Evolutionary conservation across 164 flowering plant genomes (phyloP), one percentile per base, ranked within the genome.

Genomic region (Liquidambar formosana): DNA sequence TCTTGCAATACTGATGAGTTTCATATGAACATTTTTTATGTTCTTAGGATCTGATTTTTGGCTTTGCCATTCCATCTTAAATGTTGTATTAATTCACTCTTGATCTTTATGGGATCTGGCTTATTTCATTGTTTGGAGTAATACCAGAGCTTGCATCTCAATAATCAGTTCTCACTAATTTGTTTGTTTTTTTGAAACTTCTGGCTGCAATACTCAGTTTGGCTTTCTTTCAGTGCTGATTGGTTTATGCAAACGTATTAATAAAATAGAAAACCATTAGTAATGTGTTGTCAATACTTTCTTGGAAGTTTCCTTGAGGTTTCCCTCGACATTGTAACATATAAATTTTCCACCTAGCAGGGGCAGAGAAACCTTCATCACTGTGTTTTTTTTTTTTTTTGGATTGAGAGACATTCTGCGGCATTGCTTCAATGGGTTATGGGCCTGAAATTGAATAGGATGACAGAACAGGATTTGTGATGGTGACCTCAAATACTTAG

Each of bases 1-100:
- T 33, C 68, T 70, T 54, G 61, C 61, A 51, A 63, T 27, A 58
- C 22, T 57, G 58, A 64, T 72, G 78, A 73, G 53, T 48, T 66
- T 57, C 58, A 25, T 11, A 48, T 67, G 41, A 67, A 48, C 13
- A n/a, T n/a, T n/a, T n/a, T n/a, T 19, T 28, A 33, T 43, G 27
- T 19, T 15, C 48, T 19, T 16, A 18, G 47, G 57, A 25, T 65
- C 22, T 26, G 22, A 49, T 26, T 67, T 73, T 47, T 67, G 57
- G 19, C 25, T 11, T 41, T 14, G 23, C n/a, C 16, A 19, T 27
- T 48, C 14, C 48, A 45, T 68, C 33, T 63, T 56, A 11, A 13
- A 0, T 69, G 59, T 33, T 52, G 18, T 23, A 64, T 64, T 1
- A 51, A 13, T 28, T 19, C 16, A 22, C 8, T 49, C 51, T 21